phyloP scores from a whole-genome alignment of 305 asterid species.

The Caryopteris hybrid region DNA sequence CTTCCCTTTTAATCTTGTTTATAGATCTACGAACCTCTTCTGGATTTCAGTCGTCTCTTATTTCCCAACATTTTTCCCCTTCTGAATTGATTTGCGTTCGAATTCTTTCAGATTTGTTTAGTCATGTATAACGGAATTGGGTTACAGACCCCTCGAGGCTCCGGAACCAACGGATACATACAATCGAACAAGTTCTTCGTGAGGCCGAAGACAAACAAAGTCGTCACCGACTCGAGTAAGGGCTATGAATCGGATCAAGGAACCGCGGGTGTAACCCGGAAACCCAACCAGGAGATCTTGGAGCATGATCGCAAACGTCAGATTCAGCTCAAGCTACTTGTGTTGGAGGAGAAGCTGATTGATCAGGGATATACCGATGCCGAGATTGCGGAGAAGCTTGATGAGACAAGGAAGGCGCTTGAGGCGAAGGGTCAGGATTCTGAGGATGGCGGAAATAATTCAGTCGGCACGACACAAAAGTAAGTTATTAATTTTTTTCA shows the following conservation, averaged over 20 bases:
- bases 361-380: slow-evolving; percentile 82
- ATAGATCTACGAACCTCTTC: too few species aligned
- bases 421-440: slow-evolving; percentile 48
- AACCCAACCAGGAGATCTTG: slow-evolving; percentile 65
- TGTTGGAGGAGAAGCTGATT: slow-evolving; percentile 62
- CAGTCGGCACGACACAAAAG: slow-evolving; percentile 26
- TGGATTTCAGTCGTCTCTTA: too few species aligned
- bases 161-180: slow-evolving; percentile 86
- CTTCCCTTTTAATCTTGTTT: too few species aligned
- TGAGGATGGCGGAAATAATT: slow-evolving; percentile 36
- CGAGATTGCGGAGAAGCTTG: slow-evolving; percentile 72
- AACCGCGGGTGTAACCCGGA: slow-evolving; percentile 61
- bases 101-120: background rate
- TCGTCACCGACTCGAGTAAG: slow-evolving; percentile 44
- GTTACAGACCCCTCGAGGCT: slow-evolving; percentile 82
- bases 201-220: slow-evolving; percentile 48
- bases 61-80: too few species aligned
- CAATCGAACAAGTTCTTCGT: slow-evolving; percentile 76
- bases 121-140: slow-evolving; percentile 93
- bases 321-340: slow-evolving; percentile 73
- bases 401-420: slow-evolving; percentile 55
- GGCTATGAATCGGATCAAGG: slow-evolving; percentile 71
- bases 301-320: slow-evolving; percentile 94
- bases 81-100: background rate
- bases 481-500: slow-evolving; percentile 2